phyloP scores from a whole-genome alignment of 768 basidiomycete species.

The Gautieria morchelliformis region DNA sequence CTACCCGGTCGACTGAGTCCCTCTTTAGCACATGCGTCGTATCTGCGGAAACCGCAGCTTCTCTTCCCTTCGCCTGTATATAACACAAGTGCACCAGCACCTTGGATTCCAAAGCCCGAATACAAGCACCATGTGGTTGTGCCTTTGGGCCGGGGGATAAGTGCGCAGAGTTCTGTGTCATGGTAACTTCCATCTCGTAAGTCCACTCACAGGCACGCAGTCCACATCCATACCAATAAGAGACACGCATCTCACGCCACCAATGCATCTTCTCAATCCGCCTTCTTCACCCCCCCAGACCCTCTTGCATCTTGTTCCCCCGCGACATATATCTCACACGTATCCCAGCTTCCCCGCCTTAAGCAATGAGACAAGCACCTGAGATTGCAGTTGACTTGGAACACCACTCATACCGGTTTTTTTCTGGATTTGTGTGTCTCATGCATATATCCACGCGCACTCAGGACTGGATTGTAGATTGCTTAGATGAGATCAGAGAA shows the following conservation, averaged over 20 bases:
- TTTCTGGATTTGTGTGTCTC: constrained; percentile 80
- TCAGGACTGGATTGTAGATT: constrained; percentile 82
- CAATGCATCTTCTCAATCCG: constrained; percentile 47
- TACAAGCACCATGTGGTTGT: constrained; percentile 81
- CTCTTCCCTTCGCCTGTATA: constrained; percentile 51
- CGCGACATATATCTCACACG: constrained; percentile 55
- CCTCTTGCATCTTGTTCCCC: constrained; percentile 36
- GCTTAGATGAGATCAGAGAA: constrained; percentile 55
- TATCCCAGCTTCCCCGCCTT: constrained; percentile 59
- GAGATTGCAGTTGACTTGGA: constrained; percentile 95
- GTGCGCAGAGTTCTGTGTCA: constrained; percentile 12
- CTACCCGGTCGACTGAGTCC: constrained; percentile 42
- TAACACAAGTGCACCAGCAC: constrained; percentile 41
- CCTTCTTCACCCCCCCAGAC: constrained; percentile 38
- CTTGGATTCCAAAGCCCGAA: constrained; percentile 58
- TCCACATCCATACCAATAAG: constrained; percentile 76
- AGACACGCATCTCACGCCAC: constrained; percentile 72
- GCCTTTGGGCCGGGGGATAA: constrained; percentile 52
- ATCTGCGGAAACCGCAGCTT: constrained; percentile 76
- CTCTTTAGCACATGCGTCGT: constrained; percentile 61
- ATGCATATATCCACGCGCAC: constrained; percentile 86
- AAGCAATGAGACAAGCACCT: constrained; percentile 46
- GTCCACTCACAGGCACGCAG: constrained; percentile 10
- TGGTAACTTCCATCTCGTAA: constrained; percentile 18
- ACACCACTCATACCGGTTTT: constrained; percentile 83